Base-by-base conservation (phyloP, 2,329 filamentous ascomycete genomes). In the Fusarium equiseti region DNA sequence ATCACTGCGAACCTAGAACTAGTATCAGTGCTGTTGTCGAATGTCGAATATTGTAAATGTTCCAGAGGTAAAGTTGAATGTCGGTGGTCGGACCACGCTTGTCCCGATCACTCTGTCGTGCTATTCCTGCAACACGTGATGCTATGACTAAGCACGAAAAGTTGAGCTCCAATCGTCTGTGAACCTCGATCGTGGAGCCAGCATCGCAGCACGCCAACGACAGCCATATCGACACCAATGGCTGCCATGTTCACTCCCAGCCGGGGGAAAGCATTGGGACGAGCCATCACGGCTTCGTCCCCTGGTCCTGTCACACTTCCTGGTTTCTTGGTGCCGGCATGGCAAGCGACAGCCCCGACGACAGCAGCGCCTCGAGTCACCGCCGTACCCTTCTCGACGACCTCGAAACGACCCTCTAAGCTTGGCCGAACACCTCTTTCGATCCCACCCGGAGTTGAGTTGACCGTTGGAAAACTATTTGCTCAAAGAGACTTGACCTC, bases 341-440 rank as follows among this genome's bases (percentile, higher is more conserved):
- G 94, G 81, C 89, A 88, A 77, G 70, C 81, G 52, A 64, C 62
- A 51, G 49, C 56, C 54, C 72, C 58, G 80, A 71, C 69, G 82
- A 59, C 76, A 80, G 40, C 79, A 80, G 71, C 85, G 87, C 77
- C 82, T 83, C 68, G 68, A 58, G 43, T 68, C 51, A 57, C 69
- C 68, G 44, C 59, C 24, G 73, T 70, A 26, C 67, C 58, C 18
- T 98, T 98, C 84, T 95, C 92, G 60, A 90, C 89, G 44, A 91
- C 93, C 45, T 79, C 89, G 56, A 81, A 82, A 78, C 85, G 86
- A 73, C 82, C 85, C 62, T 98, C 95, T 46, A 96, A 98, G 85
- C 91, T 99, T 68, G 96, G 96, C 75, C 88, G 90, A 74, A 92
- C 92, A 65, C 88, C 92, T 26, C 88, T 97, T 56, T 90, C 93